These are phyloP conservation scores for Mucor mucedo DNA, from an alignment of 371 early-diverging fungal genomes.

Conservation along the genomic window DNA sequence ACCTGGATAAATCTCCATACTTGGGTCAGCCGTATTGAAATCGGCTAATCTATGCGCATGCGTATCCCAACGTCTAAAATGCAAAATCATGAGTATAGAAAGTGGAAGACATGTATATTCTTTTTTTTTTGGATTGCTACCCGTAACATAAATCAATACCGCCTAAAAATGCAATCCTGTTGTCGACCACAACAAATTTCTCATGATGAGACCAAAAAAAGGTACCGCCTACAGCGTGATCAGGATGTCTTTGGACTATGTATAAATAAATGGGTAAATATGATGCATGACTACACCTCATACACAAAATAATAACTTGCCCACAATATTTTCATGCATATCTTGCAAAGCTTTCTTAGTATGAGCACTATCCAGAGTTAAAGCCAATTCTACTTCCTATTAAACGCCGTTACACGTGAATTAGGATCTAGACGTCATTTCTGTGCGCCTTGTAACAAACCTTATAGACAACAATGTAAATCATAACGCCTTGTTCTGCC, in stretches of 20 bases:
- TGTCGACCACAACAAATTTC: conserved; percentile 77
- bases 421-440: neutral
- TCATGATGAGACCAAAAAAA: conserved; percentile 86
- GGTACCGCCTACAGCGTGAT: conserved; percentile 67
- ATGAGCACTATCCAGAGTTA: conserved; percentile 80
- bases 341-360: conserved; percentile 77
- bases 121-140: conserved; percentile 16
- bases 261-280: neutral
- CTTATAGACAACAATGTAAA: conserved; percentile 90
- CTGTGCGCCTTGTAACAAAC: conserved; percentile 18
- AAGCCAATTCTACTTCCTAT: conserved; percentile 78
- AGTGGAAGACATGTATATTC: neutral
- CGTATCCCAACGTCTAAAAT: conserved; percentile 80
- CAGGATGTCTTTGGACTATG: conserved; percentile 73
- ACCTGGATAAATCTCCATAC: conserved; percentile 45
- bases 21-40: conserved; percentile 34
- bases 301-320: conserved; percentile 36
- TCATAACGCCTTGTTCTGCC: conserved; percentile 88
- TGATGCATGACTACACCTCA: neutral
- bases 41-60: conserved; percentile 59
- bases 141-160: conserved; percentile 86
- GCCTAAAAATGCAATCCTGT: conserved; percentile 78
- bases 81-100: no score
- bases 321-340: conserved; percentile 79
- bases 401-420: conserved; percentile 5